A percentile compares a stretch with the other conserved stretches of the same genome.
These are phyloP conservation scores for Gliomastix tumulicola DNA, from an alignment of 2,329 filamentous ascomycete genomes.

Conservation along the genomic window DNA sequence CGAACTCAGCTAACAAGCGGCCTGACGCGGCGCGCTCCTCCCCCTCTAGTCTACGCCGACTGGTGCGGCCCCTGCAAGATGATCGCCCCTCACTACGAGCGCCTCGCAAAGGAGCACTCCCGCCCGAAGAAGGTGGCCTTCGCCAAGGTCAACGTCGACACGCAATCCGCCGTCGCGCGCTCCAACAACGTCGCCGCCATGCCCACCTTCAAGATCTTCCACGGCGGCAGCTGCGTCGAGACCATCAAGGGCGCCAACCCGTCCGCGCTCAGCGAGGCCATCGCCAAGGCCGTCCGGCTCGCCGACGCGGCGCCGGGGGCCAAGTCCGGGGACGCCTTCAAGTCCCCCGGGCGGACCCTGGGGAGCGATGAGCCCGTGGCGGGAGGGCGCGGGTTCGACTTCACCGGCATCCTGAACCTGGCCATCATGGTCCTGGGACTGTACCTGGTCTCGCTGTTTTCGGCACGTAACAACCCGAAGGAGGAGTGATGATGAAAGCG, in stretches of 20 bases:
- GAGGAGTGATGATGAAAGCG: slow-evolving; percentile 1
- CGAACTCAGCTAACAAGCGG: neutral
- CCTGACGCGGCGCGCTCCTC: slow-evolving; percentile 8
- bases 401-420: slow-evolving; percentile 38
- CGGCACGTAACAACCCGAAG: slow-evolving; percentile 32
- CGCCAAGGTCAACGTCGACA: slow-evolving; percentile 85
- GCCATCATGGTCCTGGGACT: slow-evolving; percentile 51
- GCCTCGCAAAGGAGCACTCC: slow-evolving; percentile 71
- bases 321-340: slow-evolving; percentile 40
- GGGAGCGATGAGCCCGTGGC: slow-evolving; percentile 33
- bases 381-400: slow-evolving; percentile 19
- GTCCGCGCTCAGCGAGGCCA: slow-evolving; percentile 65
- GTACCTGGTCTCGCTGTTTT: slow-evolving; percentile 55
- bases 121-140: slow-evolving; percentile 81
- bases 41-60: slow-evolving; percentile 74
- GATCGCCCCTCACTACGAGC: slow-evolving; percentile 84
- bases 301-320: slow-evolving; percentile 31
- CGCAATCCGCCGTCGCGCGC: slow-evolving; percentile 68
- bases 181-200: slow-evolving; percentile 77
- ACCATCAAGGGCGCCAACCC: slow-evolving; percentile 79
- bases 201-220: slow-evolving; percentile 92
- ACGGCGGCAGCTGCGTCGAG: slow-evolving; percentile 63
- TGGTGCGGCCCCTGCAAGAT: slow-evolving; percentile 93
- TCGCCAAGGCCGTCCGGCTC: slow-evolving; percentile 62
- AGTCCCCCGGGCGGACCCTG: slow-evolving; percentile 49